A percentile compares a stretch with the other conserved stretches of the same genome.
phyloP scores from a whole-genome alignment of 306 rosid genomes.

The Mimosa pudica region DNA sequence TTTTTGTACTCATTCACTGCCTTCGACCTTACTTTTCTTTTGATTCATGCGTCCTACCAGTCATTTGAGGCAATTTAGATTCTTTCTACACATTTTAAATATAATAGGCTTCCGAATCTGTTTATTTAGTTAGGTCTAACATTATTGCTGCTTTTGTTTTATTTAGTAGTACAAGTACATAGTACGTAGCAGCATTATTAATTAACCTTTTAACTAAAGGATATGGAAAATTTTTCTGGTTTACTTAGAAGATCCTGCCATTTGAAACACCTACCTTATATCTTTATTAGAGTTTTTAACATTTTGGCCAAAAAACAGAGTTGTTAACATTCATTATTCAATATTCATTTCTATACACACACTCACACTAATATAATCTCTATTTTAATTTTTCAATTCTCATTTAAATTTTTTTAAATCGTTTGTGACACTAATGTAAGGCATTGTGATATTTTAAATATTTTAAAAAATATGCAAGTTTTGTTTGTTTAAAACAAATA shows the following conservation, averaged over 20 bases:
- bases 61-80: neutral
- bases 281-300: neutral
- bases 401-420: neutral
- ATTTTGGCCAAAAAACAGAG: no score
- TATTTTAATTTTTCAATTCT: neutral
- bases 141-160: neutral
- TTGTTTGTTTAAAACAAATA: no score
- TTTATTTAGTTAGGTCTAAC: neutral
- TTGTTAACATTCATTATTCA: neutral
- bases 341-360: neutral
- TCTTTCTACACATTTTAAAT: neutral
- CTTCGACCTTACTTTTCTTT: slow-evolving; percentile 16
- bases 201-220: neutral
- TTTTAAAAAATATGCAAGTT: neutral
- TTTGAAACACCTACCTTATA: neutral
- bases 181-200: neutral
- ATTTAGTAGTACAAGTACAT: neutral
- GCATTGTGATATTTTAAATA: neutral
- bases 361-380: neutral
- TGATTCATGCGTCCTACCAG: neutral
- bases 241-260: neutral
- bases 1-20: slow-evolving; percentile 1
- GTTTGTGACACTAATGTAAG: neutral
- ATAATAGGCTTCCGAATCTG: neutral
- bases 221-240: neutral